Base-by-base conservation (phyloP, 2,329 filamentous ascomycete genomes). In the Pestalotiopsis sp. region DNA sequence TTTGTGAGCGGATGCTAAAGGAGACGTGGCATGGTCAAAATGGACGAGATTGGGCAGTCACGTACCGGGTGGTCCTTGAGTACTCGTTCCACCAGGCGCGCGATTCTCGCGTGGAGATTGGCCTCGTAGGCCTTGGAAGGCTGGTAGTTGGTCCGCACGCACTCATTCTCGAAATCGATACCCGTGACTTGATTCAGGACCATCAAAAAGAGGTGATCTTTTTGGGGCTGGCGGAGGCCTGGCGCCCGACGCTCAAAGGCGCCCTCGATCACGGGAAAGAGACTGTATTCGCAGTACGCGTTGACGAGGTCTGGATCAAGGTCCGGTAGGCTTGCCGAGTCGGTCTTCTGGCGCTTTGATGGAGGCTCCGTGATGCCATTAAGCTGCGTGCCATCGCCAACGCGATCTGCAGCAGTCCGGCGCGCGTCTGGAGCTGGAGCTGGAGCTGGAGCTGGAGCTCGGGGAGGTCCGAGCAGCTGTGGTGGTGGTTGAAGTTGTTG, bases 1-100 rank as follows among this genome's bases (percentile, higher is more conserved):
- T 9, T 36, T 36, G 31, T 36, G 31, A 36, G n/a, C 13, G 57
- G 7, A 13, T 31, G 20, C 7, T 31, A 17, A 20, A n/a, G 57
- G 6, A 17, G 13, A 17, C 14, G 57, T 31, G 14, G 25, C 60
- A 27, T 23, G 38, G 36, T 23, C 38, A 45, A 64, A 23, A 45
- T 7, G 11, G 27, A 20, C 12, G 3, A 27, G 4, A 23, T 23
- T 31, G 62, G 11, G 57, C 9, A 27, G 27, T 27, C 27, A 27
- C 64, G 31, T 57, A 66, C 64, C 25, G 64, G 64, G 9, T 60
- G 25, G 56, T 60, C 31, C 36, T 23, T 59, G 9, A 66, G 56
- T 36, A 36, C 56, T 66, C 13, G n/a, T 45, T n/a, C 31, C 14
- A 66, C 49, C 17, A 66, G 64, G 12, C 23, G 14, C 23, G n/a